Base-by-base conservation (phyloP, 352 stramenopile species). In the Thalassiosira exigua region DNA sequence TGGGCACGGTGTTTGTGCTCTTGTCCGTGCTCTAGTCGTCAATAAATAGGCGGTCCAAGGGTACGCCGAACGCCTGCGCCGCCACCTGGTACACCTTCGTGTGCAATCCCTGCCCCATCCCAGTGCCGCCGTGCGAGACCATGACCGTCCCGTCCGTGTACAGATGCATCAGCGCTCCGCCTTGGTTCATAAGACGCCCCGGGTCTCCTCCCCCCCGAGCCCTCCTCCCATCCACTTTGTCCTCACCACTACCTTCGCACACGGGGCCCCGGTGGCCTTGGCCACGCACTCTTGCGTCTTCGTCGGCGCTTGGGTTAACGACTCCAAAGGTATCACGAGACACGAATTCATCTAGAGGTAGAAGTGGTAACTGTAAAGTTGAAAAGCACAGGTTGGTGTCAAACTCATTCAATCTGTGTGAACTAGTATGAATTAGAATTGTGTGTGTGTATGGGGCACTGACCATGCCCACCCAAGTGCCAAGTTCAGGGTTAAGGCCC, bases 71-170 rank as follows among this genome's bases (percentile, higher is more conserved):
- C 17, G 94, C 94, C 26, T 96, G 92, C 22, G 96, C 96, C 17
- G 95, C 92, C 48, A 96, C 84, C 69, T 95, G 91, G 52, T 82
- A 93, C n/a, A 93, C 95, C 83, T 99, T 98, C 0, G 96, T 99
- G 82, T 98, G 95, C 3, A 99, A 81, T 9, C 96, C 97, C 84
- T 99, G 96, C 27, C 96, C 96, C 96, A 99, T 98, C 87, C 98
- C 97, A 19, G 97, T 97, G 26, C 96, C 97, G 27, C 97, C 96
- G 69, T 98, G 96, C 7, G 93, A 96, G 5, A 98, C 90, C 39
- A 98, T 78, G 29, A 99, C 95, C 62, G 95, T 98, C 4, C 96
- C 96, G 69, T 99, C 97, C 0, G 90, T 90, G 80, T 98, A 98
- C 11, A 98, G 87, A 82, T 98, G 95, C 5, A 99, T 96, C 11